Evolutionary conservation across 2,329 filamentous ascomycete genomes (phyloP).

Genomic region (Aspergillus fischeri): DNA sequence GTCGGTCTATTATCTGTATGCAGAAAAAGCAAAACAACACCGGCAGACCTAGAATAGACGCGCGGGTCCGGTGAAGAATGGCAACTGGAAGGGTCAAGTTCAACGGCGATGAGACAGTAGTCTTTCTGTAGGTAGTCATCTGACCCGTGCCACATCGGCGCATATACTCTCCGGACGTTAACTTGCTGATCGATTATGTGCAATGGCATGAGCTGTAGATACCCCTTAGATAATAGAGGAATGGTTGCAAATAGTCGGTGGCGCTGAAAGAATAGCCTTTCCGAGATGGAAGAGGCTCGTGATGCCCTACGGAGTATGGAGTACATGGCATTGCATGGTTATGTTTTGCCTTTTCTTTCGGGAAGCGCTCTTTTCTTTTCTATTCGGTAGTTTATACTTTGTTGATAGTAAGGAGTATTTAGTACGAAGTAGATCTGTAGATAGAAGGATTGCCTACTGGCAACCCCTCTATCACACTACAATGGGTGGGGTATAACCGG

Average conservation of each 20-base stretch:
- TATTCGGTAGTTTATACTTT: too few species aligned
- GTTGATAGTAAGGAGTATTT: neutral
- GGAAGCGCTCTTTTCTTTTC: too few species aligned
- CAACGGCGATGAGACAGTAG: neutral
- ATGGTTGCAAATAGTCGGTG: too few species aligned
- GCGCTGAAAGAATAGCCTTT: too few species aligned
- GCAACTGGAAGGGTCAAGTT: neutral
- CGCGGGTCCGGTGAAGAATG: neutral
- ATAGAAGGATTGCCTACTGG: neutral
- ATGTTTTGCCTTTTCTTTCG: too few species aligned
- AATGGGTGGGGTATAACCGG: neutral
- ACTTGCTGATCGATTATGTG: too few species aligned
- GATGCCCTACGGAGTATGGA: too few species aligned
- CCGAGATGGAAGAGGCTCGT: too few species aligned
- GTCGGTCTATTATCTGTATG: neutral
- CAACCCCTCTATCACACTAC: neutral
- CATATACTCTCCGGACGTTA: neutral
- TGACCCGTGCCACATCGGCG: neutral
- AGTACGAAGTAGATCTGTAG: neutral
- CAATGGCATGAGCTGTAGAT: too few species aligned
- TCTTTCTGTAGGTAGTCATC: neutral
- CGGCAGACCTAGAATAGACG: neutral
- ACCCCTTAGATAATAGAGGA: too few species aligned
- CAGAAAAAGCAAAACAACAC: neutral
- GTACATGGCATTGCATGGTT: too few species aligned